Evolutionary conservation across 1,139 yeast genomes (phyloP), one percentile per base, ranked within the genome.

Genomic region (Candida albicans): DNA sequence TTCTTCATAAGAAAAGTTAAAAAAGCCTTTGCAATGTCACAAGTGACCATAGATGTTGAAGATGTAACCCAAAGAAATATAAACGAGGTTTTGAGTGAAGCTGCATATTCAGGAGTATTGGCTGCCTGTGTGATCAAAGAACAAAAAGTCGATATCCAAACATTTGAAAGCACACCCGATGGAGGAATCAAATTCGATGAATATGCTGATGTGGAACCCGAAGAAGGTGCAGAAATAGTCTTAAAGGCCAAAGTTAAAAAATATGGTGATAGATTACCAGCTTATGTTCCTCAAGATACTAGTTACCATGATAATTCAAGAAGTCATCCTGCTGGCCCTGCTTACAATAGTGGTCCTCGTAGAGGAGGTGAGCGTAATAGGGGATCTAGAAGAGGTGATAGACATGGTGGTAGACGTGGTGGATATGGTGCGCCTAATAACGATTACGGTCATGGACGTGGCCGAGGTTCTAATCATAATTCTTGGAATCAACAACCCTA

Each of bases 161-260:
- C 87, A 1, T 90, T 86, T 59, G 87, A 87, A 57, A 75, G 73
- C 31, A 75, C 84, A 1, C 67, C 80, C 0, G 84, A 81, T 52
- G 90, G 89, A n/a, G 81, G 81, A 1, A 80, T 90, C 28, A 81
- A 83, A 52, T 90, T 86, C 60, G 96, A 88, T 56, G 96, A 90
- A 57, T 90, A 89, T 57, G 76, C 86, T 4, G 78, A 79, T 44
- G 73, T 88, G 15, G 82, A 83, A 7, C 70, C 82, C 4, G 79
- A 79, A 34, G 83, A 79, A 30, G 93, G 91, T 0, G 75, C 83
- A 8, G 81, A 82, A 48, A 60, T 73, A 31, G 41, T 73, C 22
- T 46, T 50, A 2, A 67, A 63, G 42, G 68, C 70, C 1, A 68
- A 67, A 47, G 37, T 44, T 7, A 57, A 61, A 37, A 60, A 58